Base-by-base conservation (phyloP, 345 rosid genomes). In the Aurinia saxatilis region DNA sequence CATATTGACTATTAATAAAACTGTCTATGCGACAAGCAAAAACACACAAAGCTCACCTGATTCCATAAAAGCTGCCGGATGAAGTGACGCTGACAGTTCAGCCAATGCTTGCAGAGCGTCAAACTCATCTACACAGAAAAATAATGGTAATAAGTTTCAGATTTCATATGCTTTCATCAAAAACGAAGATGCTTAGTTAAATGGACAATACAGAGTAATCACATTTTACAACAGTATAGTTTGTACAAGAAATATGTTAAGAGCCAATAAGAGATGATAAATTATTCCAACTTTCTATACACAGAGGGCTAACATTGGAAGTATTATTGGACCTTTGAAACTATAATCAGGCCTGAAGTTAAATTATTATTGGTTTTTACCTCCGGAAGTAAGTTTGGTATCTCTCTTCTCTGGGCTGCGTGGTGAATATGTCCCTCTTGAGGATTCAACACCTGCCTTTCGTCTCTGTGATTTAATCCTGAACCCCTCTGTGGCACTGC, bases 31-130 rank as follows among this genome's bases (percentile, higher is more conserved):
- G 11, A 49, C 56, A 39, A 60, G 65, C 38, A 49, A 18, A 65
- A 19, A 34, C 48, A 12, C 44, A 31, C 10, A 51, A 50, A n/a
- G 60, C 77, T 58, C 49, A 83, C 95, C 98, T 57, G 98, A 85
- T 60, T 83, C 93, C 75, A 84, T 66, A 50, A 76, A 44, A 25
- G 90, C 71, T 60, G 50, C 70, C 40, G 84, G 81, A 68, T 71
- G 75, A 72, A 75, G 69, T 74, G 79, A 72, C 33, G 73, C 70
- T 47, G 92, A 90, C 79, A 95, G 62, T 72, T 88, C 85, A 42
- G 92, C 95, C 75, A 88, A 72, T 25, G 90, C 82, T 66, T 89
- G 84, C 42, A 92, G 77, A 47, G 96, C 98, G 77, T 85, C 82
- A 25, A 89, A 76, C 70, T 80, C 91, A 80, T 76, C 96, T 85